Evolutionary conservation across 2,329 filamentous ascomycete species (phyloP).

Genomic region (Teratosphaeria destructans): DNA sequence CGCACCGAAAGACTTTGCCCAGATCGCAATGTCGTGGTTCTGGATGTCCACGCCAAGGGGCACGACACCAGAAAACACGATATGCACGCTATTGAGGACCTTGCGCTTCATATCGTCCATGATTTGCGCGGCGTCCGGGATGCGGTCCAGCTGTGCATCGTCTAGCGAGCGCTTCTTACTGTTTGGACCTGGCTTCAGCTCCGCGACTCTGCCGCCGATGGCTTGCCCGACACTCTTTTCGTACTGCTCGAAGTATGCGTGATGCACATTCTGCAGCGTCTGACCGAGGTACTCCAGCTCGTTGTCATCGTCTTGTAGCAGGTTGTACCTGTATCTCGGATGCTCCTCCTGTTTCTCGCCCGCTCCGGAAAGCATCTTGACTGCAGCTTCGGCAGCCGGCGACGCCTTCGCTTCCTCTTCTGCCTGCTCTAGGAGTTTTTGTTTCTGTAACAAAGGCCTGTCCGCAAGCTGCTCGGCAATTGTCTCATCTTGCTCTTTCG

Average conservation of each 20-base stretch:
- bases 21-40: conserved; percentile 72
- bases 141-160: conserved; percentile 41
- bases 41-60: conserved; percentile 65
- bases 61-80: conserved; percentile 86
- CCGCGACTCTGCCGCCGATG: conserved; percentile 36
- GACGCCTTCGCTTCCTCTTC: conserved; percentile 52
- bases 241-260: conserved; percentile 73
- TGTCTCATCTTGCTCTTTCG: conserved; percentile 74
- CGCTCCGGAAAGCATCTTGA: conserved; percentile 23
- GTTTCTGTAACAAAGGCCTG: conserved; percentile 79
- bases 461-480: conserved; percentile 84
- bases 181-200: conserved; percentile 40
- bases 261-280: conserved; percentile 66
- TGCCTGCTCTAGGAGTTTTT: conserved; percentile 61
- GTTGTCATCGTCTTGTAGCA: conserved; percentile 78
- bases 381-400: conserved; percentile 39
- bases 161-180: conserved; percentile 39
- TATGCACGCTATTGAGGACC: conserved; percentile 62
- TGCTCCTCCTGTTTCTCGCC: conserved; percentile 21
- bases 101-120: conserved; percentile 70
- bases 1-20: conserved; percentile 79
- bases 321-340: conserved; percentile 53
- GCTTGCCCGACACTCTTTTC: conserved; percentile 41
- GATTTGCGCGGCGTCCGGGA: conserved; percentile 80
- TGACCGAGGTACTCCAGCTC: conserved; percentile 70